Evolutionary conservation across 148 eudicot genomes (phyloP).

Genomic region (Talinum fruticosum): DNA sequence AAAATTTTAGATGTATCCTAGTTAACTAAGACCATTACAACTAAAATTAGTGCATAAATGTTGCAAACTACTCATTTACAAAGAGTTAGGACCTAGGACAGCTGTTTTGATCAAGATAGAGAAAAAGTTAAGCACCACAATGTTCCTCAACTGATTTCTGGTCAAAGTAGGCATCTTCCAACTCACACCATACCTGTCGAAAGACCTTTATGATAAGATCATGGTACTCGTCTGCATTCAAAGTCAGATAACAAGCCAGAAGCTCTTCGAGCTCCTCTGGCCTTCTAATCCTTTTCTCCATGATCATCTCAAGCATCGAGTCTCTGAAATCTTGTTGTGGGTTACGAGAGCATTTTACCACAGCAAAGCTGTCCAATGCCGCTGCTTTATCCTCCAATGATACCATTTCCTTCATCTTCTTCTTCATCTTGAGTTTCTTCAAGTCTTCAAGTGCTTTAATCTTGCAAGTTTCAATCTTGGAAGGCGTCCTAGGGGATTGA

Average conservation of each 20-base stretch:
- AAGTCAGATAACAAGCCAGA: constrained; percentile 68
- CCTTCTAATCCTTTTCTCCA: constrained; percentile 42
- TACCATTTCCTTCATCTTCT: constrained; percentile 30
- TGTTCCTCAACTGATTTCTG: constrained; percentile 11
- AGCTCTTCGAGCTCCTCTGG: constrained; percentile 74
- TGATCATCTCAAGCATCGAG: constrained; percentile 90
- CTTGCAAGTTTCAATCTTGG: constrained; percentile 52
- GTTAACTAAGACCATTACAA: neutral
- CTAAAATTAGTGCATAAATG: neutral
- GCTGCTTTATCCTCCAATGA: constrained; percentile 20
- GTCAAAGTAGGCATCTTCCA: constrained; percentile 32
- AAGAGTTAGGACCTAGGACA: constrained; percentile 2
- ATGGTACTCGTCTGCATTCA: constrained; percentile 75
- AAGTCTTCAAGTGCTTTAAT: constrained; percentile 58
- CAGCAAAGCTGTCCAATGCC: constrained; percentile 58
- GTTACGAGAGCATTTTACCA: constrained; percentile 57
- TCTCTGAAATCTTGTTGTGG: constrained; percentile 64
- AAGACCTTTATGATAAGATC: constrained; percentile 70
- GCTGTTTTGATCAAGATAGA: neutral
- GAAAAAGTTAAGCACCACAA: neutral
- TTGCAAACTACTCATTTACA: constrained; percentile 9
- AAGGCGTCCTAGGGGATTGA: constrained; percentile 47
- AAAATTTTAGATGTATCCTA: neutral
- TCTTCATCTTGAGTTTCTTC: constrained; percentile 48
- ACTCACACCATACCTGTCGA: constrained; percentile 68